These are phyloP conservation scores for Fusarium buxicola DNA, from an alignment of 2,329 filamentous ascomycete species.

Conservation along the genomic window DNA sequence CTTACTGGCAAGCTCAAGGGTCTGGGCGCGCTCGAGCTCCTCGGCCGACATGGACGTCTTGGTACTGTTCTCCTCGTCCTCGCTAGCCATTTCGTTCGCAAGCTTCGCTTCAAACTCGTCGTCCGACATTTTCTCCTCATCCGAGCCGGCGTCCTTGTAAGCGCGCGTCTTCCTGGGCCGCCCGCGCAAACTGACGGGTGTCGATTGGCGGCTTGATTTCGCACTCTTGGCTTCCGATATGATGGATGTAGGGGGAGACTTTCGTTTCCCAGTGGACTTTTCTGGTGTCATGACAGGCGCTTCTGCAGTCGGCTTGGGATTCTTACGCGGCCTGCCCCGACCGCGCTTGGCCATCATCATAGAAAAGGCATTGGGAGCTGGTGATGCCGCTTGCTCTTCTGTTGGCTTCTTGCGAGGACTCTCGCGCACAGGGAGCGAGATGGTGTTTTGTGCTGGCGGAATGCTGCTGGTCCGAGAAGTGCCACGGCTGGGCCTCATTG, in stretches of 20 bases:
- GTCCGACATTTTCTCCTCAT: constrained; percentile 77
- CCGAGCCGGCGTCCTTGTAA: constrained; percentile 68
- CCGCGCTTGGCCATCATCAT: constrained; percentile 64
- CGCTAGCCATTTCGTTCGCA: constrained; percentile 67
- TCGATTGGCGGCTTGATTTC: constrained; percentile 80
- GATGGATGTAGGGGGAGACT: constrained; percentile 43
- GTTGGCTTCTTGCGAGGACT: constrained; percentile 51
- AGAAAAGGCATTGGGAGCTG: constrained; percentile 60
- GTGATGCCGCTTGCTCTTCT: constrained; percentile 29
- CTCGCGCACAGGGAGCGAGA: constrained; percentile 52
- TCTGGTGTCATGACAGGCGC: constrained; percentile 31
- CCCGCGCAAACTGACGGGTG: constrained; percentile 69
- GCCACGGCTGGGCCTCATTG: constrained; percentile 49
- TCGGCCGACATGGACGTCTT: constrained; percentile 59
- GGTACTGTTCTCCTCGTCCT: constrained; percentile 51
- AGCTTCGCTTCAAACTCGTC: constrained; percentile 85
- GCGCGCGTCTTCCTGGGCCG: constrained; percentile 61
- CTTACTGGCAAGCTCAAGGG: constrained; percentile 80
- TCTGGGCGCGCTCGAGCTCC: constrained; percentile 73
- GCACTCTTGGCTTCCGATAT: constrained; percentile 71
- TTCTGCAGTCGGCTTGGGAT: constrained; percentile 38
- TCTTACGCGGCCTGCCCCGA: constrained; percentile 40
- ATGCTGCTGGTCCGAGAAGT: constrained; percentile 56
- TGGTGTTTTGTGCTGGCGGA: constrained; percentile 30
- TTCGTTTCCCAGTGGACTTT: constrained; percentile 48